Base-by-base conservation (phyloP, 192 early-diverging fungal species). In the Backusella australiensis region DNA sequence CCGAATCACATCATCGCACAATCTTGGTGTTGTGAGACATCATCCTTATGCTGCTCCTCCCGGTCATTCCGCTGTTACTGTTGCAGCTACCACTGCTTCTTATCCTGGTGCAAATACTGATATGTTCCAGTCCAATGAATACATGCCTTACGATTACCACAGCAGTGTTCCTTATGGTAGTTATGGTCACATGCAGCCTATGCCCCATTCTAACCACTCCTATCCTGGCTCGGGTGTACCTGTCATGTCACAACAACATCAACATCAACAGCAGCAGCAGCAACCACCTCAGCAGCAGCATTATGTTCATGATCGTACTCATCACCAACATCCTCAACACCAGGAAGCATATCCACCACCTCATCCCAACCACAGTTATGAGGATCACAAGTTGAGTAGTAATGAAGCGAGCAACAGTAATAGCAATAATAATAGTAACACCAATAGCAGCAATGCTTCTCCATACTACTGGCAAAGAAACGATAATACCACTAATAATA, bases 381-480 rank as follows among this genome's bases (percentile, higher is more conserved):
- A 63, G 26, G 56, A 63, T 32, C 56, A 63, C 56, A 63, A 63
- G 56, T 63, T 63, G 56, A 63, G 26, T 63, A 29, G 26, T 8
- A 63, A 63, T 4, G 56, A 63, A 63, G 23, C 26, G 4, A 29
- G 26, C 29, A 63, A 26, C 56, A 19, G 67, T 7, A 23, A 75
- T n/a, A 44, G 21, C 7, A 21, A 49, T 44, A 39, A 14, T 46
- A 15, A 26, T 46, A 44, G 15, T 21, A 26, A 44, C 15, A 38
- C 29, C 1, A 49, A 71, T 32, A 39, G n/a, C 7, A 39, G 17
- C 1, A 69, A 9, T 69, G 19, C 70, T 19, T 71, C 70, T 3
- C 70, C 70, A 9, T 71, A 71, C 46, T 71, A 71, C 32, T 71
- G 70, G 70, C 70, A 71, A 49, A 71, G 70, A 71, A 71, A 46